Percentiles rank a stretch among this genome's conserved stretches.
phyloP scores from a whole-genome alignment of 306 rosid species.

The Fagus crenata region DNA sequence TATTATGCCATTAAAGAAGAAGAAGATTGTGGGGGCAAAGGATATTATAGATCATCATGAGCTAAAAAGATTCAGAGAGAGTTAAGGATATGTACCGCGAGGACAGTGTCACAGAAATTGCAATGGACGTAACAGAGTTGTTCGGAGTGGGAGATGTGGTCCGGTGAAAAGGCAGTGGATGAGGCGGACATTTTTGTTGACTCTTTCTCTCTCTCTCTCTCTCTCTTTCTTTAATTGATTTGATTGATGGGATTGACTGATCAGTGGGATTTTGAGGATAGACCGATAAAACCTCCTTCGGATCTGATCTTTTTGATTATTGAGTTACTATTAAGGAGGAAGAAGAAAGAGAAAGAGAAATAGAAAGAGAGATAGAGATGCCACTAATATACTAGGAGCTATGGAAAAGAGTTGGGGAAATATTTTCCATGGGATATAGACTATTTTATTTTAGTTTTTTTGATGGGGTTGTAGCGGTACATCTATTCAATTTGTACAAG shows the following conservation, averaged over 20 bases:
- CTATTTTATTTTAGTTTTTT: conserved; percentile 4
- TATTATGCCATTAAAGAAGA: neutral
- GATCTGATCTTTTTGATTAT: conserved; percentile 52
- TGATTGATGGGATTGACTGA: conserved; percentile 92
- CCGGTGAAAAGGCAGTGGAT: conserved; percentile 68
- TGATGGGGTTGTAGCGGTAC: neutral
- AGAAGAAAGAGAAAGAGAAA: conserved; percentile 12
- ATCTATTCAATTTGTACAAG: conserved; percentile 19
- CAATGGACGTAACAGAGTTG: conserved; percentile 97
- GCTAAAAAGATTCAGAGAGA: neutral
- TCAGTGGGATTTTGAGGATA: conserved; percentile 48
- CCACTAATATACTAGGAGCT: conserved; percentile 11
- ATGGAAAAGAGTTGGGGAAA: conserved; percentile 15
- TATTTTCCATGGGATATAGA: neutral
- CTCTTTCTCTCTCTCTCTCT: conserved; percentile 10
- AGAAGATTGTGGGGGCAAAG: neutral
- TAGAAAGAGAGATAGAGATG: conserved; percentile 12
- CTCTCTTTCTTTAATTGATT: conserved; percentile 36
- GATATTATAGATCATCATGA: conserved; percentile 5
- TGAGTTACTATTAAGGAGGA: conserved; percentile 24
- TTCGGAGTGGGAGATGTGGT: conserved; percentile 83
- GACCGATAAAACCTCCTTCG: conserved; percentile 50
- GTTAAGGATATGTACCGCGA: conserved; percentile 50
- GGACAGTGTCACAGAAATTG: conserved; percentile 91
- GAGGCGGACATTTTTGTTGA: conserved; percentile 60